Evolutionary conservation across 2,329 filamentous ascomycete genomes (phyloP).

Genomic region (Pestalotiopsis sp.): DNA sequence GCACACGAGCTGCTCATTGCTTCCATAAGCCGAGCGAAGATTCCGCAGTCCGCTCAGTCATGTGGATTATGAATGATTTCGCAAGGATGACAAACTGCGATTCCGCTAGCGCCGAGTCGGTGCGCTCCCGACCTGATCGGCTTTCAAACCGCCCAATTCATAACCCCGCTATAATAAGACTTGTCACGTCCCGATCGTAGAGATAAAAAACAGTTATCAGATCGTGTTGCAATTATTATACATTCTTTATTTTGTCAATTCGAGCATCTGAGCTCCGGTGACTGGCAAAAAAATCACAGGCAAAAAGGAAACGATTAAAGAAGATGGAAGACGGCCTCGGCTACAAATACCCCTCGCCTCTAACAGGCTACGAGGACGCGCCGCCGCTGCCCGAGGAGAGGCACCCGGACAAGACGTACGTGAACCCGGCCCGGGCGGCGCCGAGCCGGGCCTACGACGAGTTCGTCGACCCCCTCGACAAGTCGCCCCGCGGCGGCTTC

Average conservation of each 20-base stretch:
- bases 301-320: not conserved
- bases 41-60: not conserved
- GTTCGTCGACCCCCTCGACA: conserved; percentile 71
- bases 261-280: no score
- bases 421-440: conserved; percentile 64
- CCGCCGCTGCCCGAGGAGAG: conserved; percentile 60
- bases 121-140: not conserved
- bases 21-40: not conserved
- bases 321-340: not conserved
- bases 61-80: conserved; percentile 6
- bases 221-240: not conserved
- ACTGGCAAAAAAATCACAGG: no score
- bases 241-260: not conserved
- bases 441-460: conserved; percentile 70
- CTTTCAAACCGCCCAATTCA: not conserved
- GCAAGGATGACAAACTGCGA: conserved; percentile 7
- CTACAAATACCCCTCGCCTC: conserved; percentile 53
- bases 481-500: conserved; percentile 71
- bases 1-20: not conserved
- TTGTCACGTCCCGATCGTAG: not conserved
- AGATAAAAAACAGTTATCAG: not conserved
- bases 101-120: not conserved
- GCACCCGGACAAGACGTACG: conserved; percentile 74
- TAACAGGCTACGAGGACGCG: conserved; percentile 60
- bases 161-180: not conserved